phyloP scores from a whole-genome alignment of 192 early-diverging fungal species.

The Chytriomyces sp. region DNA sequence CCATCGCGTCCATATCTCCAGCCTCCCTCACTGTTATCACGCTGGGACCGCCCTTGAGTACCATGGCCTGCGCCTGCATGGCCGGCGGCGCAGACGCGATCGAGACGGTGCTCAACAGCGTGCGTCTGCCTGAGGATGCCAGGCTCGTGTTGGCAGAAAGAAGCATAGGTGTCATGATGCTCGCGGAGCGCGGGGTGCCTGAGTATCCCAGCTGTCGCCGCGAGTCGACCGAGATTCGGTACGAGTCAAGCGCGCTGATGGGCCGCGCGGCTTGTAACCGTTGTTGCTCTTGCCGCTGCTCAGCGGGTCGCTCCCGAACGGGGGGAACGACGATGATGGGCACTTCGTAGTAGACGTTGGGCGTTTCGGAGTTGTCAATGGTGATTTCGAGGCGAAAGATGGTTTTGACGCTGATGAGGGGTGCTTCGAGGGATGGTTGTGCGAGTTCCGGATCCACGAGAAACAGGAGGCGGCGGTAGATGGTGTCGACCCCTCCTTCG shows the following conservation, averaged over 20 bases:
- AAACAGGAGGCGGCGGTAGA: not conserved
- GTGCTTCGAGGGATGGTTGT: conserved; percentile 4
- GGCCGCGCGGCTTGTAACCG: not conserved
- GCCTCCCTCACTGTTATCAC: not conserved
- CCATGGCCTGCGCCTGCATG: not conserved
- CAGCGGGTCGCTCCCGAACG: not conserved
- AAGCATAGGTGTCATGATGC: not conserved
- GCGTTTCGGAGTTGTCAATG: conserved; percentile 2
- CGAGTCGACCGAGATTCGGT: not conserved
- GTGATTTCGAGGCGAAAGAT: not conserved
- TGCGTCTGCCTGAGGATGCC: not conserved
- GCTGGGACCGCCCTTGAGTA: not conserved
- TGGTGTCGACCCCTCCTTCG: not conserved
- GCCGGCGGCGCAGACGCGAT: not conserved
- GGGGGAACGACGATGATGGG: conserved; percentile 10
- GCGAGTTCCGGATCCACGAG: conserved; percentile 16
- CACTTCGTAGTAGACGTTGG: conserved; percentile 3
- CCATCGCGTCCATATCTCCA: not conserved
- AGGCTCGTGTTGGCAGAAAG: not conserved
- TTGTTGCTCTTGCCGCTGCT: not conserved
- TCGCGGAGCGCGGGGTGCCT: not conserved
- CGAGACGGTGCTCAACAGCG: not conserved
- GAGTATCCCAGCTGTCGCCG: not conserved
- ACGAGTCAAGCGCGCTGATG: not conserved
- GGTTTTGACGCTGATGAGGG: conserved; percentile 12